Percentiles rank a stretch among this genome's conserved stretches.
phyloP scores from a whole-genome alignment of 2,329 filamentous ascomycete genomes.

The Zalaria sp. region DNA sequence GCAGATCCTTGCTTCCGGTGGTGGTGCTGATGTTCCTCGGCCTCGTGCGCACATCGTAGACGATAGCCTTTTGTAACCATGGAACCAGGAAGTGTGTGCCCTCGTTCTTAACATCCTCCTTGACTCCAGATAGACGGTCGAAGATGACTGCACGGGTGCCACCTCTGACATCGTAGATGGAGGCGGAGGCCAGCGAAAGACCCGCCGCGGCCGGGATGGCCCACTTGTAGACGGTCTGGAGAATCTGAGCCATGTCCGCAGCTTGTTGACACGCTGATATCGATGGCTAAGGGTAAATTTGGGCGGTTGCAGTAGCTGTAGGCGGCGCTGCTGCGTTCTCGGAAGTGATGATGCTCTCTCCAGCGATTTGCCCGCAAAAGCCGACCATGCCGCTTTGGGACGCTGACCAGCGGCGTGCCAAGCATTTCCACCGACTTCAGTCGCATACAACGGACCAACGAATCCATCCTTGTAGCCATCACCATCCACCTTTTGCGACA shows the following conservation, averaged over 20 bases:
- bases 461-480: neutral
- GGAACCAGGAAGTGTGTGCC: conserved; percentile 93
- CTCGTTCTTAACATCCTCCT: conserved; percentile 84
- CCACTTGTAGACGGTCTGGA: conserved; percentile 50
- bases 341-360: conserved; percentile 4
- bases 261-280: conserved; percentile 4
- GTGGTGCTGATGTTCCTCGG: conserved; percentile 95
- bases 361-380: too few relatives aligned
- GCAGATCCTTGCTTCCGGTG: conserved; percentile 95
- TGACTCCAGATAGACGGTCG: conserved; percentile 82
- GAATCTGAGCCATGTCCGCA: conserved; percentile 25
- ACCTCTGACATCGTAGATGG: conserved; percentile 94
- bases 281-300: neutral
- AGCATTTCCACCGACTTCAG: neutral
- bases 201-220: conserved; percentile 62
- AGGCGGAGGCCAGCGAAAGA: conserved; percentile 54
- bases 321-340: too few relatives aligned
- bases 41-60: conserved; percentile 96
- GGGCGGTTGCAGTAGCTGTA: neutral
- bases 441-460: neutral
- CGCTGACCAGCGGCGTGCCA: neutral
- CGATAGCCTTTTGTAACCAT: conserved; percentile 87
- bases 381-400: neutral
- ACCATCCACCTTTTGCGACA: too few relatives aligned
- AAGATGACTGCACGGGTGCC: conserved; percentile 95